phyloP scores from a whole-genome alignment of 306 rosid genomes.

The Cucurbita ficifolia region DNA sequence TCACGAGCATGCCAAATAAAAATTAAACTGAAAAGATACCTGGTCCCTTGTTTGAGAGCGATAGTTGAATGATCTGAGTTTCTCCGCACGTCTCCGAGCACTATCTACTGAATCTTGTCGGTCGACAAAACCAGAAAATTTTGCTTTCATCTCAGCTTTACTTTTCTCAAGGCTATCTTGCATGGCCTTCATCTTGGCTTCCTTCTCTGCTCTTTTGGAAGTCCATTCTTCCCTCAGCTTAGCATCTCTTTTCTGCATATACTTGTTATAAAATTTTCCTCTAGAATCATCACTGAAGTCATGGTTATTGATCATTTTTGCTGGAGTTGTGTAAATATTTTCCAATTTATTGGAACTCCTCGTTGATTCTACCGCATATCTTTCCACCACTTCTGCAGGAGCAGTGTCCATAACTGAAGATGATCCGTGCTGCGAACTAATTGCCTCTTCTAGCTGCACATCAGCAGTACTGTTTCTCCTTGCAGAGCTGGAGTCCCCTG shows the following conservation, averaged over 20 bases:
- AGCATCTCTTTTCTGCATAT: constrained; percentile 90
- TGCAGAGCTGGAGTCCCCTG: constrained; percentile 63
- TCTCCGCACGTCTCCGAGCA: constrained; percentile 50
- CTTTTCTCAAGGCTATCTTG: constrained; percentile 81
- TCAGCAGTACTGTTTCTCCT: constrained; percentile 47
- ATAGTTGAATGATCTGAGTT: constrained; percentile 46
- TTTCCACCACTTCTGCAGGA: constrained; percentile 28
- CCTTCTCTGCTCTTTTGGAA: constrained; percentile 71
- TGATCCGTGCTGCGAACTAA: constrained; percentile 29
- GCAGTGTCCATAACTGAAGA: constrained; percentile 33
- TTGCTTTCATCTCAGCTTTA: constrained; percentile 68
- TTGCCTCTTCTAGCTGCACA: constrained; percentile 32
- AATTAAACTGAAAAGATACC: constrained; percentile 33
- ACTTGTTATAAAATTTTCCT: constrained; percentile 76
- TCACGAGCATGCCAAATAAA: neutral
- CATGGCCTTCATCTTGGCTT: constrained; percentile 92
- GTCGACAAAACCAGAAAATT: constrained; percentile 54
- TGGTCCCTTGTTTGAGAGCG: constrained; percentile 55
- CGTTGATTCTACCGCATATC: constrained; percentile 23
- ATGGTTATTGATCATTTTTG: constrained; percentile 29
- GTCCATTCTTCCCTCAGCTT: constrained; percentile 83
- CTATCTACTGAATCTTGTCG: constrained; percentile 39
- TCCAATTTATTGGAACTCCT: constrained; percentile 26
- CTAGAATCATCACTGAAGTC: constrained; percentile 59
- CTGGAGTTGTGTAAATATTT: constrained; percentile 18